Evolutionary conservation across 345 rosid genomes (phyloP), one percentile per base, ranked within the genome.

Genomic region (Ceriops tagal): DNA sequence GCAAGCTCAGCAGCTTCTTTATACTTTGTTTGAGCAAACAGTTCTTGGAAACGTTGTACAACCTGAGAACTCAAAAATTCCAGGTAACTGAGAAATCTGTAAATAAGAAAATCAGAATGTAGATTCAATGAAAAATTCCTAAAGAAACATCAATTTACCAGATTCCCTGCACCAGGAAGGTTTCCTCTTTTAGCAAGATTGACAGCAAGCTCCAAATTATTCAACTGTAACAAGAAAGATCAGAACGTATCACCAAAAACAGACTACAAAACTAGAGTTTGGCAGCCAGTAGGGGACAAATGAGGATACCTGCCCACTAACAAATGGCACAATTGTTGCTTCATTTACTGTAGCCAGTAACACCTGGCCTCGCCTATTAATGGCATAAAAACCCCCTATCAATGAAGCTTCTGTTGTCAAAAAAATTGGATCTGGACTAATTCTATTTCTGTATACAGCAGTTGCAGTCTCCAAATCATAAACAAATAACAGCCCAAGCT

Each of bases 1-100:
- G 99, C 99, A 70, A 96, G 97, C 83, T 96, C 99, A 68, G 99
- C 99, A 53, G 99, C 99, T 82, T 96, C 99, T 79, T 96, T 92
- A 75, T 96, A 96, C 83, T 92, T 96, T 30, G 96, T 92, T 74
- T 96, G 99, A 71, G 98, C 92, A 77, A 96, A 96, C 22, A 92
- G 79, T 74, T 92, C 99, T 83, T 96, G 98, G 79, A 96, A 96
- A 71, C 96, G 96, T 84, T 96, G 96, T 63, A 88, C 96, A 81
- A 96, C 99, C 99, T 96, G 80, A 43, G 18, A 43, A 43, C 49
- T 43, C 19, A 3, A 43, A 43, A 43, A 13, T 43, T 18, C 19
- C 49, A 43, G 16, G 4, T 13, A 43, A 43, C 49, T 13, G 49
- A 43, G 49, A 43, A 43, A 18, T 15, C 49, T 43, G 49, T 43